Evolutionary conservation across 352 stramenopile genomes (phyloP), one percentile per base, ranked within the genome.

Genomic region (Globisporangium mamillatum): DNA sequence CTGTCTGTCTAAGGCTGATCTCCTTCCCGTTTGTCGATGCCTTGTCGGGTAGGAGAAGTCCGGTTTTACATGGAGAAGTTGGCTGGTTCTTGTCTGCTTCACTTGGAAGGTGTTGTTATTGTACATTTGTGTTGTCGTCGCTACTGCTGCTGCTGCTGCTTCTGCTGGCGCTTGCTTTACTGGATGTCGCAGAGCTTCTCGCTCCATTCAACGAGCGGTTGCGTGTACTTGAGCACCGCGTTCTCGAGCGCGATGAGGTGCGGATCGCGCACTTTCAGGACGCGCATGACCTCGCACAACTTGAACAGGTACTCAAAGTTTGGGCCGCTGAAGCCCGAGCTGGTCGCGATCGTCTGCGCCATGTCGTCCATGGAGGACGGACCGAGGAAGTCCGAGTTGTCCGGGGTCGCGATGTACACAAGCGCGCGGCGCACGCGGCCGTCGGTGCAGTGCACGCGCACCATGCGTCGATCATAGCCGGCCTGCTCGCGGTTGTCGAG

Each of bases 271-370:
- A 95, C 84, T 48, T 93, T 76, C 65, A 95, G 73, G 50, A 75
- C 62, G 69, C 84, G 86, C 84, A 95, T 95, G 84, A 75, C 83
- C 60, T 90, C 81, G 68, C 84, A 93, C 62, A 96, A 79, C 60
- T 82, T 86, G 61, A 89, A 91, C 54, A 96, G 75, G 69, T 96
- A 95, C 77, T 96, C 88, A 50, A 90, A 87, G 77, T 96, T 96
- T 50, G 87, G 84, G 36, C 88, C 88, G 60, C 85, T 94, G 68
- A 82, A 79, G 48, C 88, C 88, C 38, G 74, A 80, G 27, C 86
- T 76, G 8, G 82, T 93, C 44, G 81, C 81, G 70, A 96, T 96
- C 64, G 91, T 74, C 52, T 84, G 79, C 57, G 84, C 89, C 84
- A 97, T 95, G 46, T 85, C 81, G 14, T 92, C 79, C 29, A 94